phyloP scores from a whole-genome alignment of 2,329 filamentous ascomycete species.

The Calonectria pteridis region DNA sequence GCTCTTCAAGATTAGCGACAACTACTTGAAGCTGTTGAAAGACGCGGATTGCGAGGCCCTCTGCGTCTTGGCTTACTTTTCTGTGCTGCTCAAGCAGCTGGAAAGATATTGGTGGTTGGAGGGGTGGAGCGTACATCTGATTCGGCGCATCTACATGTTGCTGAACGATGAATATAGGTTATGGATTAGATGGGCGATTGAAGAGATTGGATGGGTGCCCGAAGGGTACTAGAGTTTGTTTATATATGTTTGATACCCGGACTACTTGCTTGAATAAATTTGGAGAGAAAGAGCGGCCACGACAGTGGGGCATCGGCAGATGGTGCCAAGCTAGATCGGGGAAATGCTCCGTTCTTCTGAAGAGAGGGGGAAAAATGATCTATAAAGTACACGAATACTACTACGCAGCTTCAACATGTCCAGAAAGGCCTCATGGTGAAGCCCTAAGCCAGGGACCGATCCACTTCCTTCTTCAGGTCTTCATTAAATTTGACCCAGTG shows the following conservation, averaged over 20 bases:
- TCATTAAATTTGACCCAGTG: background rate
- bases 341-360: background rate
- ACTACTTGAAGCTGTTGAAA: slow-evolving; percentile 8
- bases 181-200: slow-evolving; percentile 23
- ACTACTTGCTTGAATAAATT: background rate
- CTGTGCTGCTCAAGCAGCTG: slow-evolving; percentile 6
- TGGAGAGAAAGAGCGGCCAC: background rate
- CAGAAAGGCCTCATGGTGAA: background rate
- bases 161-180: slow-evolving; percentile 19
- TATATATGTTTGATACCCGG: background rate
- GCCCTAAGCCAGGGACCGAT: background rate
- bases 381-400: background rate
- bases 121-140: slow-evolving; percentile 16
- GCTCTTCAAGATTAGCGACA: slow-evolving; percentile 6
- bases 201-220: slow-evolving; percentile 24
- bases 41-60: slow-evolving; percentile 19
- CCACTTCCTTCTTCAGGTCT: background rate
- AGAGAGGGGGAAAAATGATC: background rate
- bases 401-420: background rate
- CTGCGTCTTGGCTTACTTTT: slow-evolving; percentile 17
- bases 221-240: background rate
- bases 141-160: slow-evolving; percentile 15
- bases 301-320: background rate
- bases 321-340: background rate
- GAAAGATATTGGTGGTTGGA: slow-evolving; percentile 22